Evolutionary conservation across 2,329 filamentous ascomycete species (phyloP), one percentile per base, ranked within the genome.

Genomic region (Cladorrhinum sp.): DNA sequence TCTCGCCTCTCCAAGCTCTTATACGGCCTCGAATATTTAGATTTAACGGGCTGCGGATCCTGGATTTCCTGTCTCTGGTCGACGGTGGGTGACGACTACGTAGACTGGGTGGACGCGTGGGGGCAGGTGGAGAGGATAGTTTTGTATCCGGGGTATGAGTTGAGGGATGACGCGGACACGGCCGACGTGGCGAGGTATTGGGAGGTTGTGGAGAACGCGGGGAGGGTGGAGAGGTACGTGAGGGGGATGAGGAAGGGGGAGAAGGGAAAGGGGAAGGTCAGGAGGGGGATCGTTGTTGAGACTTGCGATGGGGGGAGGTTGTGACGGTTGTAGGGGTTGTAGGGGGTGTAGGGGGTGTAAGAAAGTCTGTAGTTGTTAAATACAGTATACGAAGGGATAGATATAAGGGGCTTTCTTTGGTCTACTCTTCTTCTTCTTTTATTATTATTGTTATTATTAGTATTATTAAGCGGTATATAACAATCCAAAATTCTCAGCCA

Each of bases 11-110:
- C 82, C 70, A 78, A 76, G 62, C 74, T 73, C 20, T 73, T 86
- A 7, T 87, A 87, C 67, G 72, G 80, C 18, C 76, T 88, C 1
- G 84, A 87, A 69, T 85, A 83, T 55, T 75, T 88, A 7, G 84
- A 87, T 67, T 71, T 88, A 42, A 86, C 82, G 0, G 86, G 85
- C 1, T 88, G 86, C 64, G 73, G 72, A 0, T 70, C 77, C 16
- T 88, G 86, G 86, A 76, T 78, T 61, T 73, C 74, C 53, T 82
- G 81, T 9, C 72, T 86, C 56, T 76, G 74, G 64, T 67, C 65
- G 36, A 65, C 68, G 1, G 77, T 75, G 0, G 77, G 78, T 28
- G 76, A 78, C 39, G 79, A 82, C 58, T 75, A 70, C 39, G 74
- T 86, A 9, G 83, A 86, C 66, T 86, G 83, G 83, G 74, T 72